Evolutionary conservation across 768 basidiomycete species (phyloP), one percentile per base, ranked within the genome.

Genomic region (Mycena amicta): DNA sequence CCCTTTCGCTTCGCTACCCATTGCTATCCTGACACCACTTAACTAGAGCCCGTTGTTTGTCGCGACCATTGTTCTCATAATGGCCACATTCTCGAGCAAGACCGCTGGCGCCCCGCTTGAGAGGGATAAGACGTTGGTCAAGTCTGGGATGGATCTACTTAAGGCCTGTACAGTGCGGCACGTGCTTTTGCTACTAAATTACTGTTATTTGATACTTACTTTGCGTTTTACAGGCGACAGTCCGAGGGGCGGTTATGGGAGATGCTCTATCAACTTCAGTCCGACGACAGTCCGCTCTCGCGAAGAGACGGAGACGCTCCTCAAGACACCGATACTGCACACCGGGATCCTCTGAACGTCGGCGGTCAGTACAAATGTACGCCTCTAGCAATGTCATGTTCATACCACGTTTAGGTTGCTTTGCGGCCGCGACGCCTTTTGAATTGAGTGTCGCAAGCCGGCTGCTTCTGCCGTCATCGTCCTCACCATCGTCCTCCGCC

Each of bases 161-260:
- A 46, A 55, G 30, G 18, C 3, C 6, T 43, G 53, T 22, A 22
- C 23, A 27, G 23, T 25, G 30, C 40, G 53, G 53, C 18, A 33
- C 27, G 43, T 29, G 4, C 23, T 25, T n/a, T 46, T 45, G 13
- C 20, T 13, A 13, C 31, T 15, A 11, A 49, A 30, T 52, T 23
- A 16, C 4, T 50, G 12, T 12, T 5, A 16, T 30, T n/a, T 18
- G 29, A 28, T 52, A 16, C 31, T 31, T 8, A 50, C 26, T 5
- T 5, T 20, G 5, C 33, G 49, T 29, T 27, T 23, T 46, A 5
- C 43, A 55, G 53, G 3, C 41, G 43, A 11, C 53, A 47, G 18
- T 29, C 53, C 11, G 47, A 49, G 26, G 47, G 47, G 3, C 52
- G 52, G n/a, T 30, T 53, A 5, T 53, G 52, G 52, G 52, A 53